Percentiles rank a stretch among this genome's conserved stretches.
phyloP scores from a whole-genome alignment of 306 rosid species.

The Pyrus bretschneideri region DNA sequence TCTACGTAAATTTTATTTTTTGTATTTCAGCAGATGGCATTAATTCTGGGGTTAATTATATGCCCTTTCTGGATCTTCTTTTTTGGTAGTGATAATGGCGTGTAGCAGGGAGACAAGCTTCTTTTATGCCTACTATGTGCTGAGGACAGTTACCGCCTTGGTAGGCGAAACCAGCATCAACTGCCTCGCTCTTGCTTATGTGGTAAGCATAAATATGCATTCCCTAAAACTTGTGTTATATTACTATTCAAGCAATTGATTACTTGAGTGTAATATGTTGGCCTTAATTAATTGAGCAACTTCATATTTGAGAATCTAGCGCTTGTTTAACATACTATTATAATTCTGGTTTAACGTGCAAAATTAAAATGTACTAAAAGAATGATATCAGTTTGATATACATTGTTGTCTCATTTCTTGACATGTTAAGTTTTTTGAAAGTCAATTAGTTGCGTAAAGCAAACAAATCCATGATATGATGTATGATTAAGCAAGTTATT shows the following conservation, averaged over 20 bases:
- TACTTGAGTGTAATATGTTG: not conserved
- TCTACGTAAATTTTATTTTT: too few relatives aligned
- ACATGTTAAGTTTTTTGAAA: too few relatives aligned
- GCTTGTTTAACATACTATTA: too few relatives aligned
- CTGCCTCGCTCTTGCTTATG: constrained; percentile 76
- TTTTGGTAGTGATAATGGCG: constrained; percentile 59
- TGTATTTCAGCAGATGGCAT: too few relatives aligned
- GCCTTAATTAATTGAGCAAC: too few relatives aligned
- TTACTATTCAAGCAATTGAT: not conserved
- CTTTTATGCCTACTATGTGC: constrained; percentile 55
- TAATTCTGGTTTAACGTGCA: too few relatives aligned
- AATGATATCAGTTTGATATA: too few relatives aligned
- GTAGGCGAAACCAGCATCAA: constrained; percentile 45
- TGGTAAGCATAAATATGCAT: constrained; percentile 33
- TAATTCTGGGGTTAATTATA: not conserved
- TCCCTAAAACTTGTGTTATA: not conserved
- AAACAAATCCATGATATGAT: too few relatives aligned
- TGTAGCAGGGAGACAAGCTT: constrained; percentile 46
- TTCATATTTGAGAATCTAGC: not conserved
- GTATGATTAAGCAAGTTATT: too few relatives aligned
- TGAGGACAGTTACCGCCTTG: constrained; percentile 58
- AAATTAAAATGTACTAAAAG: too few relatives aligned
- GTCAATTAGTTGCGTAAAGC: too few relatives aligned
- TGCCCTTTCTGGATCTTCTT: not conserved
- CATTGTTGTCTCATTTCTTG: too few relatives aligned